Evolutionary conservation across 495 filamentous ascomycete genomes (phyloP), one percentile per base, ranked within the genome.

Genomic region (Penicillium mononematosum): DNA sequence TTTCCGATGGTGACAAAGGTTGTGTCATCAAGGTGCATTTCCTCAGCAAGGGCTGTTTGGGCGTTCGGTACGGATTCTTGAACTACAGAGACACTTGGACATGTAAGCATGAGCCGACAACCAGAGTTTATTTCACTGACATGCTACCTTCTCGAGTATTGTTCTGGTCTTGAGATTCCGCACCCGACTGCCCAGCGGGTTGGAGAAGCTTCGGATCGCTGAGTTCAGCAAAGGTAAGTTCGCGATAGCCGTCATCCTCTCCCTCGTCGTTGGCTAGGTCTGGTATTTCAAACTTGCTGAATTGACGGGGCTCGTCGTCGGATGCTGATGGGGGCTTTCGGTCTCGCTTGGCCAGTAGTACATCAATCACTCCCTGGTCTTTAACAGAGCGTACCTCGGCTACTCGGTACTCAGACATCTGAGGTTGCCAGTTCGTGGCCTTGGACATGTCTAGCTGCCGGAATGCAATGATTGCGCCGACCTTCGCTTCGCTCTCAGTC

Each of bases 401-500:
- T 0, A 88, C 88, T 14, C 84, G 77, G 62, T 85, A 86, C 3
- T 78, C 80, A 3, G 83, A 84, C 41, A 95, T 75, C 53, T 78
- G 80, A 1, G 93, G 93, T 53, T 89, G 81, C 88, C 90, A 96
- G 25, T 83, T 87, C 9, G 87, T 90, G 12, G 78, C 83, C 54
- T 83, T 85, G 31, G 88, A 91, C 65, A 92, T 81, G 27, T 85
- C 79, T 52, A 90, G 78, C 53, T 90, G 81, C 61, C 88, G 90
- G 81, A 89, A 98, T 2, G 87, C 85, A 58, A 98, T 84, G 36
- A 92, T 76, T 67, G 88, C 84, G 11, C 87, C 89, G 4, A 75
- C 58, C 36, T 77, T 74, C 17, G 82, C 79, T 32, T 85, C 77
- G 3, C 71, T 78, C 44, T 80, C 70, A 4, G 67, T 65, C 19